Evolutionary conservation across 2,329 filamentous ascomycete species (phyloP), one percentile per base, ranked within the genome.

Genomic region (Trichoderma endophyticum): DNA sequence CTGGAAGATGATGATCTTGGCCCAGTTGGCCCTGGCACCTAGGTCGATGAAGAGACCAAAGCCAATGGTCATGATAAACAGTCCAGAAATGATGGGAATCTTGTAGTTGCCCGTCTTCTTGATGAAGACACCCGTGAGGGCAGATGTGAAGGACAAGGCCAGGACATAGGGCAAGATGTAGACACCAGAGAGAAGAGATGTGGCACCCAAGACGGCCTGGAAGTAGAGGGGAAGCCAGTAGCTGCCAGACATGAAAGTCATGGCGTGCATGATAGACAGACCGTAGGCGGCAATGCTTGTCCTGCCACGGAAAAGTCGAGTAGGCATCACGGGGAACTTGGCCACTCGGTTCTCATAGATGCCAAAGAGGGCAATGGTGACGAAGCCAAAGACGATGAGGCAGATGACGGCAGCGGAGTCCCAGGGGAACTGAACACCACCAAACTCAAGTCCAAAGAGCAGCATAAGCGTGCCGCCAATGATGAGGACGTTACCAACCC

Each of bases 151-250:
- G 0, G 92, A 93, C 4, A 93, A 83, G 2, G 90, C 86, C 39
- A 95, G 78, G 9, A 92, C 92, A 73, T 88, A 89, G 0, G 93
- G 91, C 15, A 96, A 85, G 18, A 94, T 80, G 77, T 93, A 93
- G 63, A 95, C 89, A 64, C 93, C 93, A 1, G 90, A 92, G 34
- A 92, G 83, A 43, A 95, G 87, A 0, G 93, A 91, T 0, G 87
- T 86, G 2, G 89, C 89, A 64, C 91, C 87, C 57, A 93, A 85
- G 66, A 93, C 90, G 66, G 91, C 88, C 81, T 97, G 93, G 82
- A 94, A 95, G 84, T 97, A 97, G 3, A 97, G 86, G 0, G 93
- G 93, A 5, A 97, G 85, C 82, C 92, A 97, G 84, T 95, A 97
- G 73, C 88, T 89, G 34, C 88, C 89, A 0, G 91, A 88, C 77